Base-by-base conservation (phyloP, 352 stramenopile genomes). In the Pythium coloratum region DNA sequence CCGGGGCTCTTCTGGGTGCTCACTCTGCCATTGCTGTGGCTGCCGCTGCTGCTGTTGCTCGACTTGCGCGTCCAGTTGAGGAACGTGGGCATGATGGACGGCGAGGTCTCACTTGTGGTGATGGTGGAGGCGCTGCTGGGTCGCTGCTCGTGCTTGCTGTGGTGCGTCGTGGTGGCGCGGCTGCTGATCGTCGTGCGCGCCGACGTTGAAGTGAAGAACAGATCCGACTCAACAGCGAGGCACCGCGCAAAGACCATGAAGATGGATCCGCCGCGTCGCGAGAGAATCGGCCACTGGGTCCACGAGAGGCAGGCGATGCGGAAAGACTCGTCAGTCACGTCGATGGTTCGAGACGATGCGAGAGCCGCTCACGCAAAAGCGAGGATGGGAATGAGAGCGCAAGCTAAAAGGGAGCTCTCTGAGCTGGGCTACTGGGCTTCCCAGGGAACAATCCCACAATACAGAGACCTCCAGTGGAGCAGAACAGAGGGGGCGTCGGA, bases 171-270 rank as follows among this genome's bases (percentile, higher is more conserved):
- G 32, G 14, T 51, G 18, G 33, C 65, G 26, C 58, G 28, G 12
- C 30, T 59, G 51, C 65, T 71, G 53, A 62, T 51, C 26, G 38
- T 58, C 26, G 53, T 61, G 59, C 66, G 66, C 12, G 46, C 46
- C 20, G 59, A 51, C 26, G 54, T 26, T 0, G 66, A 59, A 18
- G 59, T 13, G 53, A 67, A 72, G 59, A 72, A 64, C 13, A 72
- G n/a, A 59, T 72, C 66, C 20, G 66, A 67, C 44, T 72, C 66
- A 30, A 59, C 66, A 10, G 38, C 55, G 26, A 64, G 51, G n/a
- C 66, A 67, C 34, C 66, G 51, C 59, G 42, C 66, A 72, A 72
- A 72, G 44, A 64, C 56, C 66, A 72, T 72, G 46, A 46, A 65
- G 49, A 61, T 59, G 42, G n/a, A 55, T 28, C 42, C 5, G 42